Base-by-base conservation (phyloP, 768 basidiomycete genomes). In the Trametes meyenii region DNA sequence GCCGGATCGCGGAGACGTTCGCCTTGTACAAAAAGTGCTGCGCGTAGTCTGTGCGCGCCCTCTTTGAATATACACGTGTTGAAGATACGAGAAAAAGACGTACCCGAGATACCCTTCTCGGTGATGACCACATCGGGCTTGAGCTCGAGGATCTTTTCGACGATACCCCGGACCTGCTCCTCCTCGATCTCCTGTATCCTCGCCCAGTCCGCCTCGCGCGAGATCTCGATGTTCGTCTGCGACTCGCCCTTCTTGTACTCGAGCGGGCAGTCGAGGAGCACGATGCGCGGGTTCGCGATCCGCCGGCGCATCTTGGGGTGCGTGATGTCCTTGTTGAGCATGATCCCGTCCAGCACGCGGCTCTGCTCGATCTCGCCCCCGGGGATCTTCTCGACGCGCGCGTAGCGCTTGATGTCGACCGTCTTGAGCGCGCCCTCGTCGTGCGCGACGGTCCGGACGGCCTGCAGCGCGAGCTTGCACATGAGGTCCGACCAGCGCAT, bases 191-290 rank as follows among this genome's bases (percentile, higher is more conserved):
- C 86, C 75, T 96, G 90, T 24, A 94, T 90, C 49, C 93, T 78
- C 55, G 89, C 87, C 93, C 95, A 99, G 72, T 99, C 96, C 19
- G 81, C 81, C 78, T 96, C 96, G 76, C 93, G 94, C 45, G 88
- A 88, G 66, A 98, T 94, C 77, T 98, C 96, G 83, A 98, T 98
- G 73, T 98, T 97, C 62, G 97, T 98, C 77, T 99, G 97, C 58
- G 84, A 87, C 79, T 98, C 97, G 26, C 96, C 96, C 81, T 98
- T 98, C 79, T 98, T 99, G 79, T 99, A 98, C 78, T 98, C 96
- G 58, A 98, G 77, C 11, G 96, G 95, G 74, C 96, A 98, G 74
- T 97, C 95, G 42, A 98, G 78, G 42, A 98, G 76, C 23, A 98
- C 78, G 50, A 99, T 90, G 13, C 96, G 78, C 3, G 96, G 97